Conservation (phyloP, 2,329 filamentous ascomycete genomes). For the Tolypocladium ophioglossoides region DNA sequence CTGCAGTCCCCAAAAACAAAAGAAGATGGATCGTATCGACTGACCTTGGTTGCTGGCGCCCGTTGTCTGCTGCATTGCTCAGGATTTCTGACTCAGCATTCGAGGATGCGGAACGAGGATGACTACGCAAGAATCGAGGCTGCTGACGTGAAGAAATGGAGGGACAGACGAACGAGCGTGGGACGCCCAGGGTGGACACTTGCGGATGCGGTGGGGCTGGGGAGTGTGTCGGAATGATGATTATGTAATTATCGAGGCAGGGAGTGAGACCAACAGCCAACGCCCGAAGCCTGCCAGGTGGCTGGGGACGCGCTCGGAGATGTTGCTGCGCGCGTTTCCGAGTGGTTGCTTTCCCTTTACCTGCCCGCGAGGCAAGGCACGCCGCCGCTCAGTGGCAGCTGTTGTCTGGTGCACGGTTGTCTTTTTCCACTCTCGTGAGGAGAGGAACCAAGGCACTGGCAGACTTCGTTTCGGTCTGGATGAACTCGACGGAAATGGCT, state of each 20-base stretch:
- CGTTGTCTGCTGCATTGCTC: conserved; percentile 11
- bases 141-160: conserved; percentile 12
- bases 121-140: conserved; percentile 9
- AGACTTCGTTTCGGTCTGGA: too few relatives aligned
- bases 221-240: not conserved
- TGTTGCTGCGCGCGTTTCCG: too few relatives aligned
- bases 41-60: conserved; percentile 11
- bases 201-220: not conserved
- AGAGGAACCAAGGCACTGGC: too few relatives aligned
- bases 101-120: conserved; percentile 9
- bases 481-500: too few relatives aligned
- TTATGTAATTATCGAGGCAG: not conserved
- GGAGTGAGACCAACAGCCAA: not conserved
- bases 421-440: too few relatives aligned
- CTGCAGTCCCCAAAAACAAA: not conserved
- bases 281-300: too few relatives aligned
- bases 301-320: too few relatives aligned
- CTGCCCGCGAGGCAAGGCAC: too few relatives aligned
- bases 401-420: too few relatives aligned
- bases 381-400: too few relatives aligned
- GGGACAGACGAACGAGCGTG: not conserved
- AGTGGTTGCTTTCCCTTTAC: too few relatives aligned
- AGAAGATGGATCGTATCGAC: conserved; percentile 6
- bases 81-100: conserved; percentile 13
- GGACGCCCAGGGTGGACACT: not conserved